Percentiles rank a stretch among this genome's conserved stretches.
These are phyloP conservation scores for Chlamydomonas applanata DNA, from an alignment of 139 green algal genomes.

Conservation along the genomic window DNA sequence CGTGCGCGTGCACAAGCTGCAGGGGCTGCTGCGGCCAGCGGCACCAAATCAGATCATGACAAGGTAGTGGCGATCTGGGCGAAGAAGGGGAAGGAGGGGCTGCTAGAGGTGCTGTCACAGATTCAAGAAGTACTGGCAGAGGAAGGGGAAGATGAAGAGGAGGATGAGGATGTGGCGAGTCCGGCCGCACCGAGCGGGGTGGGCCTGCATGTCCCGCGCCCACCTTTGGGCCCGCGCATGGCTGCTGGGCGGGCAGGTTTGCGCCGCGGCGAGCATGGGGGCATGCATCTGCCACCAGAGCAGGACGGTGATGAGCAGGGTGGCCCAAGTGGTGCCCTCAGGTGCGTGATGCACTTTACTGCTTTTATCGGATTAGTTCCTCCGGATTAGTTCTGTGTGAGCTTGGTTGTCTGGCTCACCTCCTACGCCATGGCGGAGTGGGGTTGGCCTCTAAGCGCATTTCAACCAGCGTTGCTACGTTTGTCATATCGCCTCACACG, in stretches of 20 bases:
- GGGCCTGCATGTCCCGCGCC: too few relatives aligned
- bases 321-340: too few relatives aligned
- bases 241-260: too few relatives aligned
- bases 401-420: too few relatives aligned
- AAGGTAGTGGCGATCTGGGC: conserved; percentile 12
- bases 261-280: neutral
- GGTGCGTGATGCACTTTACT: too few relatives aligned
- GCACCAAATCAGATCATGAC: neutral
- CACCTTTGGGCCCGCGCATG: too few relatives aligned
- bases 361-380: too few relatives aligned
- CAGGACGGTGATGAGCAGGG: neutral
- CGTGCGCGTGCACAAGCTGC: neutral
- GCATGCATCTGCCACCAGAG: conserved; percentile 12
- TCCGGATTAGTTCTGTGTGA: too few relatives aligned
- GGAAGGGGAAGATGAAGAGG: conserved; percentile 1
- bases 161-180: neutral
- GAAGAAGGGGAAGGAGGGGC: neutral
- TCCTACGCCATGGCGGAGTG: too few relatives aligned
- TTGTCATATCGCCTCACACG: too few relatives aligned
- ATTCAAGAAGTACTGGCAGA: conserved; percentile 28
- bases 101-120: conserved; percentile 37
- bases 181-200: neutral
- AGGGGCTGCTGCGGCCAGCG: neutral
- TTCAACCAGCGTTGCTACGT: neutral
- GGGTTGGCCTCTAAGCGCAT: too few relatives aligned